phyloP scores from a whole-genome alignment of 208 protist species.

The Trypanosoma caninum region DNA sequence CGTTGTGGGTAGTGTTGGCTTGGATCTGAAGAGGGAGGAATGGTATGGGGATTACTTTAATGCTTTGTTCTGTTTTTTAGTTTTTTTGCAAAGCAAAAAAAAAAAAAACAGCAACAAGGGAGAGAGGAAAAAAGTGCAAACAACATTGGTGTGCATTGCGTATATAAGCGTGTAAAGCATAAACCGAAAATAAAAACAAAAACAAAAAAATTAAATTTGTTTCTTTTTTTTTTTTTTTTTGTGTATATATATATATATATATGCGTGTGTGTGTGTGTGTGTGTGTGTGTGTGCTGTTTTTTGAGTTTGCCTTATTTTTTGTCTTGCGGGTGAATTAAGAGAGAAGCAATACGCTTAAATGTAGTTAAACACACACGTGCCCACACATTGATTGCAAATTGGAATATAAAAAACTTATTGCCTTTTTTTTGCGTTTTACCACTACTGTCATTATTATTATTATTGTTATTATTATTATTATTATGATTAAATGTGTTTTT shows the following conservation, averaged over 20 bases:
- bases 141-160: background rate
- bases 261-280: background rate
- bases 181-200: no score
- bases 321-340: background rate
- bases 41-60: background rate
- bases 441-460: no score
- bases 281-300: background rate
- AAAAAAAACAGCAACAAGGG: slow-evolving; percentile 8
- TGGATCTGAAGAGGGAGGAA: no score
- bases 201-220: slow-evolving; percentile 5
- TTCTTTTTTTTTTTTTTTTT: slow-evolving; percentile 1
- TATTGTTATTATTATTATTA: no score
- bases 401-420: no score
- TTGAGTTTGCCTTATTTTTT: slow-evolving; percentile 7
- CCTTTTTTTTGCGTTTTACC: no score
- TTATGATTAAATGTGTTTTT: no score
- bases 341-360: no score
- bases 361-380: no score
- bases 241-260: background rate
- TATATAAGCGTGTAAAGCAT: no score
- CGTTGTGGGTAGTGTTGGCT: background rate
- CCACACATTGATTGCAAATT: no score
- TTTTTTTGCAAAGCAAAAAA: slow-evolving; percentile 6
- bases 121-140: slow-evolving; percentile 10
- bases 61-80: no score